phyloP scores from a whole-genome alignment of 2,329 filamentous ascomycete species.

The Colletotrichum liaoningense region DNA sequence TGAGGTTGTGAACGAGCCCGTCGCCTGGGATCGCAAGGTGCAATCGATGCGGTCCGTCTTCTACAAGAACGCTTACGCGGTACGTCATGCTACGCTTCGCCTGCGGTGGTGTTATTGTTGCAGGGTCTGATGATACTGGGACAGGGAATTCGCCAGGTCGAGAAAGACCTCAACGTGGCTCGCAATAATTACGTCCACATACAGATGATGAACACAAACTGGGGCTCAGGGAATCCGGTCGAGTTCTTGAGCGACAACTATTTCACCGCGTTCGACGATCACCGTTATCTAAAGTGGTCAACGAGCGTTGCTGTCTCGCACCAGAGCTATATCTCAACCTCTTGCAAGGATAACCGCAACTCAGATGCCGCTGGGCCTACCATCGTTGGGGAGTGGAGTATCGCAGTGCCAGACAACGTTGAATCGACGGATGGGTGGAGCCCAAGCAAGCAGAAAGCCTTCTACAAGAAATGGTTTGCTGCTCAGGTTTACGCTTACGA shows the following conservation, averaged over 20 bases:
- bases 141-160: conserved; percentile 60
- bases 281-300: conserved; percentile 69
- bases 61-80: conserved; percentile 57
- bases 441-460: conserved; percentile 53
- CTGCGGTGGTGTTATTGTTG: no score
- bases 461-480: conserved; percentile 68
- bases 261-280: conserved; percentile 66
- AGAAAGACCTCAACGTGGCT: conserved; percentile 54
- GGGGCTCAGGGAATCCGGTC: conserved; percentile 67
- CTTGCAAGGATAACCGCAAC: conserved; percentile 59
- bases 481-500: conserved; percentile 68
- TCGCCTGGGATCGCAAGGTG: conserved; percentile 47
- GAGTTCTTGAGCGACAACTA: conserved; percentile 54
- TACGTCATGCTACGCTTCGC: neutral
- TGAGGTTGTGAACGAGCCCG: conserved; percentile 69
- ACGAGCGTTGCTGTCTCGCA: conserved; percentile 52
- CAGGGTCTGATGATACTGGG: no score
- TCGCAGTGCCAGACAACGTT: conserved; percentile 62
- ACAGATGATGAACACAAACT: conserved; percentile 59
- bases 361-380: conserved; percentile 53
- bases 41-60: conserved; percentile 51
- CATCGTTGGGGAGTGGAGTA: conserved; percentile 69
- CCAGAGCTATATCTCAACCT: conserved; percentile 60
- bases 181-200: conserved; percentile 62
- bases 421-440: conserved; percentile 58